These are phyloP conservation scores for Tricholoma sp. DNA, from an alignment of 768 basidiomycete genomes.

Conservation along the genomic window DNA sequence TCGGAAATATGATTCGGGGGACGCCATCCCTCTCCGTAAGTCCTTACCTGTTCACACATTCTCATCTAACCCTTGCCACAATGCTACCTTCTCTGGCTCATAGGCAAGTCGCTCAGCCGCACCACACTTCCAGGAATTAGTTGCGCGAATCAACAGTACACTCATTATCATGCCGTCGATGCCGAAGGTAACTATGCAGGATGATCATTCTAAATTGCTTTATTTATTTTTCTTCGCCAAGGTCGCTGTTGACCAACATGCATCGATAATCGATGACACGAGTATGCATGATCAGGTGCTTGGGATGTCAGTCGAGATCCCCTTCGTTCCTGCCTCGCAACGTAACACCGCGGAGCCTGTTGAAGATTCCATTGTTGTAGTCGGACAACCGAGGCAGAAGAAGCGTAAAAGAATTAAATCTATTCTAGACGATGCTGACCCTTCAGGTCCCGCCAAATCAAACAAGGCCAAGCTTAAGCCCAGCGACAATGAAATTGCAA, in stretches of 20 bases:
- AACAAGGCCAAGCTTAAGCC: constrained; percentile 4
- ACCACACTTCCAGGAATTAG: constrained; percentile 45
- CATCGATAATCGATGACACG: constrained; percentile 8
- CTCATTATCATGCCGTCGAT: constrained; percentile 55
- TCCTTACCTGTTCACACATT: constrained; percentile 2
- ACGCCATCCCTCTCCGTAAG: constrained; percentile 7
- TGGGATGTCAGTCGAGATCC: not conserved
- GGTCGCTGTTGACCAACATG: constrained; percentile 6
- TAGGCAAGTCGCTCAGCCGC: constrained; percentile 3
- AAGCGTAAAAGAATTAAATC: constrained; percentile 55
- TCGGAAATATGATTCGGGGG: constrained; percentile 29
- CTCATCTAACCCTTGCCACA: not conserved
- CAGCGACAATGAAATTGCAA: constrained; percentile 13
- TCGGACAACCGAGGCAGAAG: constrained; percentile 59
- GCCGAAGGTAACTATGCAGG: constrained; percentile 31
- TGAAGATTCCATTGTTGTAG: constrained; percentile 68
- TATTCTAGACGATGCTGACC: constrained; percentile 8
- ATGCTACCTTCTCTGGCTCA: not conserved
- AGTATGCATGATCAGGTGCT: constrained; percentile 11
- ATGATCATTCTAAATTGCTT: constrained; percentile 8
- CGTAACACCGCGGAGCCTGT: constrained; percentile 33
- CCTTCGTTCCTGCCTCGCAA: constrained; percentile 24
- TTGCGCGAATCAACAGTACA: constrained; percentile 63
- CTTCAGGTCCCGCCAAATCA: constrained; percentile 7
- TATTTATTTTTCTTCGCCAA: not conserved